These are phyloP conservation scores for Fusarium armeniacum DNA, from an alignment of 2,329 filamentous ascomycete genomes.

Conservation along the genomic window DNA sequence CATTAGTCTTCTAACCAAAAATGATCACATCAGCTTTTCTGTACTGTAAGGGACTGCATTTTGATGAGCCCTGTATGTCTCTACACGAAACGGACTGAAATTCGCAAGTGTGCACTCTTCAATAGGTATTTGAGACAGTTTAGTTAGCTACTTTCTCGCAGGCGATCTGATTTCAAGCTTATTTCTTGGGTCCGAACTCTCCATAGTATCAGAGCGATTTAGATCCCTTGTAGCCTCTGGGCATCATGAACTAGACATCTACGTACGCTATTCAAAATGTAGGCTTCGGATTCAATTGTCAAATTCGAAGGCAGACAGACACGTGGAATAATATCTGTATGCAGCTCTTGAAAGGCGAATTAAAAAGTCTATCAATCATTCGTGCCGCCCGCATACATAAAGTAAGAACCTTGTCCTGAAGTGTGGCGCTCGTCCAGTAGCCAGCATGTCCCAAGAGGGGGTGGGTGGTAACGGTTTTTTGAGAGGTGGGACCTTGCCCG, in stretches of 20 bases:
- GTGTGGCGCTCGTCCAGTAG: conserved; percentile 35
- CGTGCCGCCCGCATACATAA: conserved; percentile 12
- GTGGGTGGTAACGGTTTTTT: conserved; percentile 40
- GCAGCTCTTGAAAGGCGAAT: background rate
- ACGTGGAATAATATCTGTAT: background rate
- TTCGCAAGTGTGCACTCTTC: background rate
- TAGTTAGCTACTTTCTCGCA: conserved; percentile 6
- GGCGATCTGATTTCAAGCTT: background rate
- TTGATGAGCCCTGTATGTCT: conserved; percentile 20
- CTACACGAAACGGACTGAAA: conserved; percentile 31
- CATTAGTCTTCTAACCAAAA: background rate
- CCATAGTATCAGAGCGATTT: background rate
- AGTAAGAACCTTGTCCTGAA: conserved; percentile 36
- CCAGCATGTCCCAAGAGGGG: conserved; percentile 12
- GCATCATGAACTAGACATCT: background rate
- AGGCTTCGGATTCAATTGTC: background rate
- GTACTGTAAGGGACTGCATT: conserved; percentile 8
- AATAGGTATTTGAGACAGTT: conserved; percentile 14
- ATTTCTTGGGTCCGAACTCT: background rate
- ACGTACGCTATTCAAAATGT: background rate
- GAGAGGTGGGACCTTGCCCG: conserved; percentile 23
- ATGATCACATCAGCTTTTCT: background rate
- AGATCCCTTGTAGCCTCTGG: background rate
- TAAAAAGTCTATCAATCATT: conserved; percentile 27
- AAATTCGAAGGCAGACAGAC: background rate